Base-by-base conservation (phyloP, 768 basidiomycete species). In the Russula griseocarnosa region DNA sequence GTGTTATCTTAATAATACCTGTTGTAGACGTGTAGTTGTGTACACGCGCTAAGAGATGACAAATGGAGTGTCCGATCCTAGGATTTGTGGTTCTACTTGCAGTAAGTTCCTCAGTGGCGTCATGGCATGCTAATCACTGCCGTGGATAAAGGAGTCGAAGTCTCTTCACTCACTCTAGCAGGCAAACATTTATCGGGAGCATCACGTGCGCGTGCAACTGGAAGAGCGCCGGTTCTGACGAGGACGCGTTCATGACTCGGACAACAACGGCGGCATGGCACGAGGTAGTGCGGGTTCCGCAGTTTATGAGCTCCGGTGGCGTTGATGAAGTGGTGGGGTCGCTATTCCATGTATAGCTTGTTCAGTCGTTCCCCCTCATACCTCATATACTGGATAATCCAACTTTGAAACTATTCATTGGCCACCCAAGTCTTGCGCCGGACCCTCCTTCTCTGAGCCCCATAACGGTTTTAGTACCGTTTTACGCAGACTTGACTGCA, bases 401-500 rank as follows among this genome's bases (percentile, higher is more conserved):
- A n/a, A 30, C 8, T 50, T 26, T 16, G 14, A 18, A 5, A 34
- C 9, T 34, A 3, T 6, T 36, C 34, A 22, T 36, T 51, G 85
- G 83, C 20, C 82, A 86, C 68, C 3, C 13, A 38, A 38, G 38
- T 16, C 38, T 38, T 38, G 38, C 14, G 38, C 14, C 3, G 10
- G 38, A 16, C 84, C 85, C 3, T 84, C 86, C 3, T 88, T 83
- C 70, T 85, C 84, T 28, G 87, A 87, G 0, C 70, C 79, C 60
- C 85, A 78, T 66, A 84, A 86, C 65, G 84, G 84, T 80, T 22
- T n/a, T n/a, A n/a, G n/a, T n/a, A n/a, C n/a, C n/a, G n/a, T n/a
- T n/a, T 13, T 26, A 24, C 51, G 55, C 18, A 11, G 28, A 9
- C 50, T 40, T 26, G n/a, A 13, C 26, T 11, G 26, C 16, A 24